These are phyloP conservation scores for Aspergillus sp. DNA, from an alignment of 2,329 filamentous ascomycete genomes.

Conservation along the genomic window DNA sequence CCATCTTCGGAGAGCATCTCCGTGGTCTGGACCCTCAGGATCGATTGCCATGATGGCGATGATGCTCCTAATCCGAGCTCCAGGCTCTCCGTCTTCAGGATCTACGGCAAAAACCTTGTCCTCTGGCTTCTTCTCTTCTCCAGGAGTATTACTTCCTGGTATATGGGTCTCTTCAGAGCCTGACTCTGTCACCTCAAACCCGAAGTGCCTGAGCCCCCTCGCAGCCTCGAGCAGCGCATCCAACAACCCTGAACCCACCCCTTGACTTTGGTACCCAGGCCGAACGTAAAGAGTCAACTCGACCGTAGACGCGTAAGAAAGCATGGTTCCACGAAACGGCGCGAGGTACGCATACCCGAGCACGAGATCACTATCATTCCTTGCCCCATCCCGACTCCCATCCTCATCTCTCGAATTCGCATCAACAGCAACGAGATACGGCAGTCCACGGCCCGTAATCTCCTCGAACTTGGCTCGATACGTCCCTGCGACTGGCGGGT, in stretches of 20 bases:
- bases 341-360: slow-evolving; percentile 43
- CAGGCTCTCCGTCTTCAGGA: not conserved
- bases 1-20: slow-evolving; percentile 41
- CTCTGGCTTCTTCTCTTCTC: not conserved
- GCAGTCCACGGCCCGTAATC: slow-evolving; percentile 32
- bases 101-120: not conserved
- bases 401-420: not conserved
- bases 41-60: slow-evolving; percentile 47
- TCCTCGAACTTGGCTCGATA: slow-evolving; percentile 34
- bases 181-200: slow-evolving; percentile 7
- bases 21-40: slow-evolving; percentile 35
- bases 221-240: slow-evolving; percentile 33
- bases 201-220: slow-evolving; percentile 22
- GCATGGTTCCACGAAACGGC: slow-evolving; percentile 40
- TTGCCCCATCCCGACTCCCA: not conserved
- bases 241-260: slow-evolving; percentile 41
- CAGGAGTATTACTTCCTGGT: not conserved
- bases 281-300: slow-evolving; percentile 48
- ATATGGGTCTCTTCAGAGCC: not conserved
- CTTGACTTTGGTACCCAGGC: slow-evolving; percentile 35
- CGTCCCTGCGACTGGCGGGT: slow-evolving; percentile 33
- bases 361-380: slow-evolving; percentile 19
- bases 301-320: slow-evolving; percentile 46
- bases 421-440: slow-evolving; percentile 44
- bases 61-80: slow-evolving; percentile 33